phyloP scores from a whole-genome alignment of 306 rosid species.

The Acacia confusa region DNA sequence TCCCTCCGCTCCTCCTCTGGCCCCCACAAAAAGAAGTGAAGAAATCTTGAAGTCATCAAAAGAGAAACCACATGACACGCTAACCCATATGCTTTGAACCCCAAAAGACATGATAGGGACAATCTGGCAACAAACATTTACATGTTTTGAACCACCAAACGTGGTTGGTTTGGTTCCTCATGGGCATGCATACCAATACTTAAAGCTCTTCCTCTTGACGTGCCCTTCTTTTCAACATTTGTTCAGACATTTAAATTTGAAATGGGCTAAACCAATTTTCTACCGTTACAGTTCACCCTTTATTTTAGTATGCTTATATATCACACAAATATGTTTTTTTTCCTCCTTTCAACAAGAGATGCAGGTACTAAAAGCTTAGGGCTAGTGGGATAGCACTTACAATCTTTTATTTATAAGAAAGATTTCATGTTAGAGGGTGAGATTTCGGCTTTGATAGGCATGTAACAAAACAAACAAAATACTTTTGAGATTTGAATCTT shows the following conservation, averaged over 20 bases:
- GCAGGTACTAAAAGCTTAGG: no score
- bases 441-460: neutral
- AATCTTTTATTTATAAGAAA: no score
- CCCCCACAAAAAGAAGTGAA: conserved; percentile 1
- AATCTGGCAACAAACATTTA: neutral
- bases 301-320: neutral
- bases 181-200: conserved; percentile 4
- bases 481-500: neutral
- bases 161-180: conserved; percentile 9
- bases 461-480: neutral
- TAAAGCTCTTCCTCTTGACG: neutral
- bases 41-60: neutral
- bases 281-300: conserved; percentile 16
- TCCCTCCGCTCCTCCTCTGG: conserved; percentile 19
- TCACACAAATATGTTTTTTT: no score
- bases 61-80: conserved; percentile 14
- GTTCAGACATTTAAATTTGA: neutral
- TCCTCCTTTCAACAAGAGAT: no score
- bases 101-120: conserved; percentile 1
- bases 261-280: neutral
- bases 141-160: conserved; percentile 21
- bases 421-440: neutral
- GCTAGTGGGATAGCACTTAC: no score
- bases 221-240: conserved; percentile 11
- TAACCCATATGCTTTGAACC: conserved; percentile 21